phyloP scores from a whole-genome alignment of 306 rosid species.

The Cicer pinnatifidum region DNA sequence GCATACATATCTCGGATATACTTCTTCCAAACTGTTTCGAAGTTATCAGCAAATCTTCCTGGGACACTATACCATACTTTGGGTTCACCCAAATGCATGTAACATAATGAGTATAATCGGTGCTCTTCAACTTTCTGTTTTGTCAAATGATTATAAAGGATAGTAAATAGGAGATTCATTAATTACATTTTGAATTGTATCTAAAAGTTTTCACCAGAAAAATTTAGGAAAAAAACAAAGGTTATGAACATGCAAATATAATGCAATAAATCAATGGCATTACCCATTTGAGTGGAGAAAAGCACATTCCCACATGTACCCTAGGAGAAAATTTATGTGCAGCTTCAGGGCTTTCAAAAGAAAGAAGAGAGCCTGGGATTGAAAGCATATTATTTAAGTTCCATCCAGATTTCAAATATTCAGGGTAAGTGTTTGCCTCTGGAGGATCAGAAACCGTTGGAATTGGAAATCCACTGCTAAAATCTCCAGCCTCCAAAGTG shows the following conservation, averaged over 20 bases:
- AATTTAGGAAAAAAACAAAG: slow-evolving; percentile 32
- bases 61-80: slow-evolving; percentile 82
- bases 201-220: slow-evolving; percentile 16
- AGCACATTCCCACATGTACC: slow-evolving; percentile 82
- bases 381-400: slow-evolving; percentile 66
- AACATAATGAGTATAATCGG: slow-evolving; percentile 67
- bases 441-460: slow-evolving; percentile 50
- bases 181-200: slow-evolving; percentile 12
- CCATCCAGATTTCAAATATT: slow-evolving; percentile 75
- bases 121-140: slow-evolving; percentile 85
- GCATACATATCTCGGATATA: slow-evolving; percentile 46
- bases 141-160: slow-evolving; percentile 16
- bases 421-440: slow-evolving; percentile 42
- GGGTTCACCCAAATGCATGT: slow-evolving; percentile 81
- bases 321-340: slow-evolving; percentile 51
- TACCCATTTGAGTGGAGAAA: slow-evolving; percentile 79
- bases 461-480: slow-evolving; percentile 79
- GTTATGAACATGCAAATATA: slow-evolving; percentile 6
- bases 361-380: slow-evolving; percentile 77
- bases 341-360: slow-evolving; percentile 69
- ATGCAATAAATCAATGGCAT: slow-evolving; percentile 36
- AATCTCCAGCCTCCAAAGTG: slow-evolving; percentile 48
- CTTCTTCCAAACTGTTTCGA: slow-evolving; percentile 57
- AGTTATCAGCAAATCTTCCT: slow-evolving; percentile 52
- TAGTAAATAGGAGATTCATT: slow-evolving; percentile 17